A percentile compares a stretch with the other conserved stretches of the same genome.
Evolutionary conservation across 2,329 filamentous ascomycete genomes (phyloP).

Genomic region (Decorospora gaudefroyi): DNA sequence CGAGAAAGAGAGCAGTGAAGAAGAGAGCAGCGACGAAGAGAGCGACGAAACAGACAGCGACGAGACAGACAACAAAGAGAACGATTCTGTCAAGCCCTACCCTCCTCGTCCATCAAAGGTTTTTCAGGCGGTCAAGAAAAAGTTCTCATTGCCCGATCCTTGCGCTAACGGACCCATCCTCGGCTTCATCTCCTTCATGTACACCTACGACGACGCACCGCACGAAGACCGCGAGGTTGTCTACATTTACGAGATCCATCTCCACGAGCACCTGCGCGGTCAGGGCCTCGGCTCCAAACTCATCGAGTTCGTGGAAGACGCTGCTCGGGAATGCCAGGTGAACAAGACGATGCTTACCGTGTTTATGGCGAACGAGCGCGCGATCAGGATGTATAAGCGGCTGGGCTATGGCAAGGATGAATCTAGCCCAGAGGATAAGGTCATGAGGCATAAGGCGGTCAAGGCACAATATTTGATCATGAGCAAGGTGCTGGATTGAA

Average conservation of each 20-base stretch:
- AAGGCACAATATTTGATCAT: slow-evolving; percentile 36
- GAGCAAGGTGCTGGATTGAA: slow-evolving; percentile 23
- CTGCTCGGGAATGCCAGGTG: slow-evolving; percentile 61
- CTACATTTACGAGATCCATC: slow-evolving; percentile 80
- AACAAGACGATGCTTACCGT: slow-evolving; percentile 75
- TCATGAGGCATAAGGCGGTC: slow-evolving; percentile 27
- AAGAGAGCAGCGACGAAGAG: neutral
- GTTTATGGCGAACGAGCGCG: slow-evolving; percentile 65
- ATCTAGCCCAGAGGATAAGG: slow-evolving; percentile 56
- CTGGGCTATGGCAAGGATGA: slow-evolving; percentile 61
- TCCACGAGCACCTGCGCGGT: slow-evolving; percentile 61
- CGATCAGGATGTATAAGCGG: slow-evolving; percentile 63
- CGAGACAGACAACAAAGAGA: neutral
- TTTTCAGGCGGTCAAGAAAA: neutral
- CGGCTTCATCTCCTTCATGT: slow-evolving; percentile 65
- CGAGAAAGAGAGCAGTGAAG: too few species aligned
- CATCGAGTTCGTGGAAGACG: slow-evolving; percentile 59
- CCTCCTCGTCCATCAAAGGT: too few species aligned
- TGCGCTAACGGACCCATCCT: slow-evolving; percentile 17
- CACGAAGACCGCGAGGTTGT: slow-evolving; percentile 60
- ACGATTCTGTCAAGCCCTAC: too few species aligned
- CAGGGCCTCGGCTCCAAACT: slow-evolving; percentile 65
- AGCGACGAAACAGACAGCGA: neutral
- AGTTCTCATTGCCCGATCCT: neutral
- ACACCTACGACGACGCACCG: slow-evolving; percentile 64